These are phyloP conservation scores for Colletotrichum gloeosporioides DNA, from an alignment of 2,329 filamentous ascomycete genomes.

Conservation along the genomic window DNA sequence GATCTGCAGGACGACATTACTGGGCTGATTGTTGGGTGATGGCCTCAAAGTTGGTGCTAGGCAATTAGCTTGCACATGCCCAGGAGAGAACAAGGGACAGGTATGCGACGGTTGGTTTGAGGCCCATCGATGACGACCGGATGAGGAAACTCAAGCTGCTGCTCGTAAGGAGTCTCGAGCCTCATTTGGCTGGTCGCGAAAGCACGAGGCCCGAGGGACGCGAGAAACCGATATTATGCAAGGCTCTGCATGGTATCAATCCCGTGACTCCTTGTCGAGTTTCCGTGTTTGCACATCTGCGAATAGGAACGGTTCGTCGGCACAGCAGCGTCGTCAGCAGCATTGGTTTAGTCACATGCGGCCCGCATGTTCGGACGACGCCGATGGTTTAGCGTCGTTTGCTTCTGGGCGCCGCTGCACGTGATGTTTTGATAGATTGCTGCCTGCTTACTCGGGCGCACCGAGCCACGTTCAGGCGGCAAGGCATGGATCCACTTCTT, in stretches of 20 bases:
- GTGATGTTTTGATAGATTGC: background rate
- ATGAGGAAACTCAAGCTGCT: background rate
- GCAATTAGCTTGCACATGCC: background rate
- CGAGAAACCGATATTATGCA: background rate
- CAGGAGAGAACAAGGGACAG: background rate
- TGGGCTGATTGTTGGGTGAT: slow-evolving; percentile 8
- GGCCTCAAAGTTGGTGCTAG: slow-evolving; percentile 8
- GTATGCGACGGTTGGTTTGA: background rate
- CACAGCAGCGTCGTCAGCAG: slow-evolving; percentile 22
- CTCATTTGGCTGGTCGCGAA: background rate
- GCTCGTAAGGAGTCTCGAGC: background rate
- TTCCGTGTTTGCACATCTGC: background rate
- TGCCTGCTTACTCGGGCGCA: slow-evolving; percentile 7
- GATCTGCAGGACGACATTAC: slow-evolving; percentile 8
- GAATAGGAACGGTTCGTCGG: slow-evolving; percentile 16
- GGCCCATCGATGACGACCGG: background rate
- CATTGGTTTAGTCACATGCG: background rate
- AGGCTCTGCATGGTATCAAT: background rate
- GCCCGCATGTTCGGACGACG: slow-evolving; percentile 22
- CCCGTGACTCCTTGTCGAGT: background rate
- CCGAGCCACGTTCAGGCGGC: background rate
- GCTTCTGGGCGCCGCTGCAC: slow-evolving; percentile 5
- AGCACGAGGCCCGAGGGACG: background rate
- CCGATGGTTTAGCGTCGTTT: slow-evolving; percentile 22
- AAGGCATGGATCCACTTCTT: background rate